Conservation (phyloP, 75 land plant species). For the Pinus albicaulis region DNA sequence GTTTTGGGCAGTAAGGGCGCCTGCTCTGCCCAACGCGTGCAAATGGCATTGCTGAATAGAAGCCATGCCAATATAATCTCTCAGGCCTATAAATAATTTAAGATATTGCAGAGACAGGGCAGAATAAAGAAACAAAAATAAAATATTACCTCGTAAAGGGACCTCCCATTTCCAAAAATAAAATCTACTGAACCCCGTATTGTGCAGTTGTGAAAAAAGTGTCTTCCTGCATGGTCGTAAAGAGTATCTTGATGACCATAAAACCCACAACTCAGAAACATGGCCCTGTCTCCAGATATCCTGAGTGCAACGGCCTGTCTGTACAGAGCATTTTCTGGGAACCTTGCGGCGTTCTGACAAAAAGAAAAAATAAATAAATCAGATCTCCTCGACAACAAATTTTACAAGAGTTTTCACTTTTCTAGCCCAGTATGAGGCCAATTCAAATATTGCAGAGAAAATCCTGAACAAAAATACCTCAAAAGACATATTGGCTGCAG, state of each 20-base stretch:
- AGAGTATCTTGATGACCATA: slow-evolving; percentile 32
- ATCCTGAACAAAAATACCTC: background rate
- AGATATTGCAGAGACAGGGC: too few relatives aligned
- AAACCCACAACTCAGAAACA: slow-evolving; percentile 26
- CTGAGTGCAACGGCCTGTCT: slow-evolving; percentile 28
- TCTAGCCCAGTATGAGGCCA: background rate
- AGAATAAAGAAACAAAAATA: too few relatives aligned
- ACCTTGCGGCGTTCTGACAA: background rate
- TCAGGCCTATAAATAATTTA: too few relatives aligned
- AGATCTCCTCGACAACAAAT: background rate
- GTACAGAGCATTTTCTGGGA: slow-evolving; percentile 9
- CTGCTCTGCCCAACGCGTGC: background rate
- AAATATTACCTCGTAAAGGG: slow-evolving; percentile 18
- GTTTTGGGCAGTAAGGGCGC: slow-evolving; percentile 28
- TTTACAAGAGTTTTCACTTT: background rate
- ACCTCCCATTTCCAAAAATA: slow-evolving; percentile 34
- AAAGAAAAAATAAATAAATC: background rate
- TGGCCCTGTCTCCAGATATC: slow-evolving; percentile 26
- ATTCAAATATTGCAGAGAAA: background rate
- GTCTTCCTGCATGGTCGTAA: slow-evolving; percentile 29
- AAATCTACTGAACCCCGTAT: slow-evolving; percentile 27
- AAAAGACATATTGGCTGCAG: background rate
- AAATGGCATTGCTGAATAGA: background rate
- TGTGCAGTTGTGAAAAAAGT: slow-evolving; percentile 32
- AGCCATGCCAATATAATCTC: too few relatives aligned